Evolutionary conservation across 306 rosid species (phyloP).

Genomic region (Oemleria cerasiformis): DNA sequence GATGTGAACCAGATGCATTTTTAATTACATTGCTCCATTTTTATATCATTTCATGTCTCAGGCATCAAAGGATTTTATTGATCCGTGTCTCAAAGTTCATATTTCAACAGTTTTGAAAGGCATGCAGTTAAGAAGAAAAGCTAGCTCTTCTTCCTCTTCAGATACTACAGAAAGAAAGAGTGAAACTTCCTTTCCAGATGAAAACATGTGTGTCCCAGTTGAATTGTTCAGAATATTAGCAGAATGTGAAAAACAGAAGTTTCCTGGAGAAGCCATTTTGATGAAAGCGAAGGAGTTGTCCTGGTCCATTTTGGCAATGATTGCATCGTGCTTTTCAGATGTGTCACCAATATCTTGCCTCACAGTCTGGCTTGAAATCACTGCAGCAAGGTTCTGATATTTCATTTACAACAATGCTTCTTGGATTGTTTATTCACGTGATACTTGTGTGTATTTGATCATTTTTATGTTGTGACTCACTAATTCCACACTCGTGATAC

Average conservation of each 20-base stretch:
- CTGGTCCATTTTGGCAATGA: slow-evolving; percentile 92
- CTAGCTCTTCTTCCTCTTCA: slow-evolving; percentile 47
- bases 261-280: slow-evolving; percentile 83
- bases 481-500: neutral
- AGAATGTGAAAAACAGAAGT: slow-evolving; percentile 70
- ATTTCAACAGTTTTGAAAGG: slow-evolving; percentile 81
- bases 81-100: slow-evolving; percentile 81
- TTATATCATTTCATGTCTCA: slow-evolving; percentile 34
- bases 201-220: slow-evolving; percentile 61
- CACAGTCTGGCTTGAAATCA: slow-evolving; percentile 92
- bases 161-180: slow-evolving; percentile 58
- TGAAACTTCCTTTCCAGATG: slow-evolving; percentile 53
- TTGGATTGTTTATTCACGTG: slow-evolving; percentile 22
- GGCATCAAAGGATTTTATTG: slow-evolving; percentile 92
- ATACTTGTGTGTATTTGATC: neutral
- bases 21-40: slow-evolving; percentile 20
- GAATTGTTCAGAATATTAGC: slow-evolving; percentile 90
- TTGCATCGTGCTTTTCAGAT: slow-evolving; percentile 91
- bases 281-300: slow-evolving; percentile 88
- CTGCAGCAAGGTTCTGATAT: slow-evolving; percentile 83
- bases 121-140: slow-evolving; percentile 74
- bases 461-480: neutral
- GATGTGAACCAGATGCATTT: neutral
- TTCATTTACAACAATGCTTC: slow-evolving; percentile 27
- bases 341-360: slow-evolving; percentile 87